These are phyloP conservation scores for Fusarium brachygibbosum DNA, from an alignment of 2,329 filamentous ascomycete genomes.

Conservation along the genomic window DNA sequence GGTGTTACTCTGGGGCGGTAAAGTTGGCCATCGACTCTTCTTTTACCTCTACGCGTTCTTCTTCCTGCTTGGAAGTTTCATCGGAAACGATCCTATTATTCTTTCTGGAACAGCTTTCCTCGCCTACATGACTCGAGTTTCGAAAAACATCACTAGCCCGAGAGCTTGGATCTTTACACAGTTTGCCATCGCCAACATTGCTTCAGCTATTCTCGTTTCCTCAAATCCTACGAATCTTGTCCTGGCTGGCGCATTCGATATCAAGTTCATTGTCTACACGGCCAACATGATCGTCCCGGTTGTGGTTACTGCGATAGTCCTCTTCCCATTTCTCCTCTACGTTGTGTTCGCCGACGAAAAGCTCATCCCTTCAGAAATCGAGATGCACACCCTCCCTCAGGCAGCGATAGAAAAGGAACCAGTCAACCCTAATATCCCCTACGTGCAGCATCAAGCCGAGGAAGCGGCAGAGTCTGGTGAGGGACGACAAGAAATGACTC, in stretches of 20 bases:
- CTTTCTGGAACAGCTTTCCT: conserved; percentile 80
- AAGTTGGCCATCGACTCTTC: conserved; percentile 76
- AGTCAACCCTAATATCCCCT: conserved; percentile 79
- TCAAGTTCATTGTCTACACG: conserved; percentile 80
- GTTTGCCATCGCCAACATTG: conserved; percentile 79
- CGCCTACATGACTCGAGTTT: conserved; percentile 82
- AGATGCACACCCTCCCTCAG: conserved; percentile 76
- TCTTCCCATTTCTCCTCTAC: conserved; percentile 79
- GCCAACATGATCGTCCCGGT: conserved; percentile 84
- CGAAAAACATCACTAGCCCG: conserved; percentile 78
- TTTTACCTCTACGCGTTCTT: conserved; percentile 82
- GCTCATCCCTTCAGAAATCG: conserved; percentile 74
- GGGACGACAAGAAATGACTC: conserved; percentile 57
- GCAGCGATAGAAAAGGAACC: conserved; percentile 67
- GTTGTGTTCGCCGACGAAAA: conserved; percentile 74
- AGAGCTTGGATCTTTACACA: conserved; percentile 81
- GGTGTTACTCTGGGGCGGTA: conserved; percentile 75
- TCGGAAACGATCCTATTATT: conserved; percentile 83
- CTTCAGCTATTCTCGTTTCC: conserved; percentile 80
- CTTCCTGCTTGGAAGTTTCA: conserved; percentile 74
- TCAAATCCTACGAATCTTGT: conserved; percentile 84
- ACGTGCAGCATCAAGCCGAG: conserved; percentile 68
- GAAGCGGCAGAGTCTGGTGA: conserved; percentile 64
- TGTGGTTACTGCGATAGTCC: conserved; percentile 73
- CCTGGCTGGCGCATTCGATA: conserved; percentile 77